Base-by-base conservation (phyloP, 1,139 yeast genomes). In the Saccharomyces hybrid region DNA sequence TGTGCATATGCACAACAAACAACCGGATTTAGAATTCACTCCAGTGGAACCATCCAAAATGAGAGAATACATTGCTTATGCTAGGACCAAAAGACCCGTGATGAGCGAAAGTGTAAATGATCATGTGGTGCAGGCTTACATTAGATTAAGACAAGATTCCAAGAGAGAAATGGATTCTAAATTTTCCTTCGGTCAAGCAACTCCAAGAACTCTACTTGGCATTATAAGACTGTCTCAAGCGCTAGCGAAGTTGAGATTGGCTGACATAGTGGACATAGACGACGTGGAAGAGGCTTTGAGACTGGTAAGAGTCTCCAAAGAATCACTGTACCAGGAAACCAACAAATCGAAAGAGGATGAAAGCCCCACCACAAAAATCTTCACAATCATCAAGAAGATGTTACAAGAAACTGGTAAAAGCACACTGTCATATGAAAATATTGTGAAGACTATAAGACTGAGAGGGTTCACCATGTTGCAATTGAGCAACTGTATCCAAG, bases 261-360 rank as follows among this genome's bases (percentile, higher is more conserved):
- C 85, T 56, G 78, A 85, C 59, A 73, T 70, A 14, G 99, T 95
- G 7, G 78, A 78, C 28, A 73, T 78, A 52, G 88, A 81, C 57
- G 99, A 95, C 71, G 97, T 95, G 42, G 98, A 95, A 67, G 99
- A 95, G 73, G 97, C 99, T 0, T 76, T 95, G 64, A 80, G 99
- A 65, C 78, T 95, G 62, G 77, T 86, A 57, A 86, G 86, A 63
- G 96, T 88, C 20, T 89, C 97, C 27, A 88, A 91, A 71, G 84
- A 88, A 53, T 86, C 96, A 14, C 78, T 93, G 63, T 79, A 79
- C 61, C 76, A 78, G 44, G 83, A 82, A 48, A 80, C 77, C 52
- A 78, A 58, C 28, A 63, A 74, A 48, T 80, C 76, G 50, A 68
- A 72, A 49, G 75, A 77, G 51, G 89, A 84, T 64, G 83, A 81